Percentiles rank a stretch among this genome's conserved stretches.
phyloP scores from a whole-genome alignment of 257 asterid genomes.

The Gentiana macrophylla region DNA sequence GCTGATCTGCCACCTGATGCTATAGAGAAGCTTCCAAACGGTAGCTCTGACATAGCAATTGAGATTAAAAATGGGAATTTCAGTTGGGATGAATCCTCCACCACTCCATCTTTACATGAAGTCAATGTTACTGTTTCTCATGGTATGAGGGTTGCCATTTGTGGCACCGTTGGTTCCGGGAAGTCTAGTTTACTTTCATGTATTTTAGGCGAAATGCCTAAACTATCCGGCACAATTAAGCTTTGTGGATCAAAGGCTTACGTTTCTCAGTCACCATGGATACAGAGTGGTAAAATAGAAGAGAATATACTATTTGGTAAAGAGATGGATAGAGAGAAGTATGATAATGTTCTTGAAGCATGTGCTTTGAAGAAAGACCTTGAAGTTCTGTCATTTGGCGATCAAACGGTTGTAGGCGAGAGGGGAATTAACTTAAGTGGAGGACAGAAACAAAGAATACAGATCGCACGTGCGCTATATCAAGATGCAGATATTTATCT shows the following conservation, averaged over 20 bases:
- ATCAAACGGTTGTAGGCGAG: slow-evolving; percentile 84
- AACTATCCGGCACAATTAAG: slow-evolving; percentile 51
- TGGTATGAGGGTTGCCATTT: slow-evolving; percentile 80
- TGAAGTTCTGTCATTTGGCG: slow-evolving; percentile 68
- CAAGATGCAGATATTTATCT: slow-evolving; percentile 76
- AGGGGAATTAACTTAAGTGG: slow-evolving; percentile 91
- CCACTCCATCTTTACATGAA: slow-evolving; percentile 43
- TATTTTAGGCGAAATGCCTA: slow-evolving; percentile 71
- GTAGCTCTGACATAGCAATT: slow-evolving; percentile 36
- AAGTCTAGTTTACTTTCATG: slow-evolving; percentile 83
- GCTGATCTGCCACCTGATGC: slow-evolving; percentile 53
- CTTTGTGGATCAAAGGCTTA: slow-evolving; percentile 60
- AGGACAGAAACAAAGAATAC: slow-evolving; percentile 86
- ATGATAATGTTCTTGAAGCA: slow-evolving; percentile 62
- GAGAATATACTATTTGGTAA: slow-evolving; percentile 80
- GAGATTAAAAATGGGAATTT: slow-evolving; percentile 68
- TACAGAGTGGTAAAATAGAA: slow-evolving; percentile 78
- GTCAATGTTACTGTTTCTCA: slow-evolving; percentile 38
- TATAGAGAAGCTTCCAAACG: slow-evolving; percentile 44
- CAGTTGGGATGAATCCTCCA: slow-evolving; percentile 49
- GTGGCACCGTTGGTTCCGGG: slow-evolving; percentile 95
- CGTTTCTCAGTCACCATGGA: slow-evolving; percentile 87
- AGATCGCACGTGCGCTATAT: slow-evolving; percentile 79
- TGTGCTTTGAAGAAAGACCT: slow-evolving; percentile 70
- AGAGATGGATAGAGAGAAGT: slow-evolving; percentile 50